Base-by-base conservation (phyloP, 495 filamentous ascomycete species). In the Penicillium turbatum region DNA sequence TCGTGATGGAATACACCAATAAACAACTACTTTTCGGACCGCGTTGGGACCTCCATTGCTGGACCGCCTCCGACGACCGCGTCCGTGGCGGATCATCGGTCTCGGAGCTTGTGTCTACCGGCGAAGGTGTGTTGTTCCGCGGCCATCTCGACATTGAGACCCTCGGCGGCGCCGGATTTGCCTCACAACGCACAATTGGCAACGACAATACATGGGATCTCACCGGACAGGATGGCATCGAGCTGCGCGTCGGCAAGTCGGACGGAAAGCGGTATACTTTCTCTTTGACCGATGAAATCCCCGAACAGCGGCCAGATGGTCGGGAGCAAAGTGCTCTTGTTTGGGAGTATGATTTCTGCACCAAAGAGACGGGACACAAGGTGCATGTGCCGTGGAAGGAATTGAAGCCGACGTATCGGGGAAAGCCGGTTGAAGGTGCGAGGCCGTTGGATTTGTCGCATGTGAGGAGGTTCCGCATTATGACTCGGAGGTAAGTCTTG, bases 121-220 rank as follows among this genome's bases (percentile, higher is more conserved):
- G 49, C 12, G 53, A 63, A 12, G 51, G 56, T 8, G 69, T 72
- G 6, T 55, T 62, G 1, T 92, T 95, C 67, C 65, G 78, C 39
- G 90, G 90, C 9, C 69, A 71, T 15, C 80, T 95, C 5, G 87
- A 92, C 65, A 86, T 85, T 41, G 75, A 71, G n/a, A 82, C 84
- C 0, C 81, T 95, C 0, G 87, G 87, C 11, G 88, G 88, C 9
- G 89, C 90, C 1, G 90, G 89, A 5, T 95, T 95, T 63, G 89
- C 90, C 1, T 85, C 81, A 0, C 88, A 92, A 57, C 81, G 86
- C 24, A 88, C 88, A 10, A 72, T 72, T 10, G 72, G 72, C n/a
- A 72, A 75, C 12, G 63, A 69, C 0, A 51, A 60, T 6, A 62
- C 39, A 3, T 86, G 84, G 82, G 74, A 89, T 58, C 62, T 88